Conservation (phyloP, 1,139 yeast species). For the Suhomyces bribrorum region DNA sequence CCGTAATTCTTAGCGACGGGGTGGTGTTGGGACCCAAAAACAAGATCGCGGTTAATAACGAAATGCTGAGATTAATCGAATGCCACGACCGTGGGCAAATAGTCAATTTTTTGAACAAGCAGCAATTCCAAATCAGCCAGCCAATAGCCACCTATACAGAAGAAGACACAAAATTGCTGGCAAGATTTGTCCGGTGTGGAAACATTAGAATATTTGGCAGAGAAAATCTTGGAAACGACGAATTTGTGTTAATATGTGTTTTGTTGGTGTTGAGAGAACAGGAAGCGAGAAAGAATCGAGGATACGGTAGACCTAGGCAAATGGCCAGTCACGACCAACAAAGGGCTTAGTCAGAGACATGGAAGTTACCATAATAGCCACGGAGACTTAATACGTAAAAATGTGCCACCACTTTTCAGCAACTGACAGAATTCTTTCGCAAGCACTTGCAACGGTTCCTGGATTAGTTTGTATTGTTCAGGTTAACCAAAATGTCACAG, state of each 20-base stretch:
- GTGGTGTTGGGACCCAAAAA: slow-evolving; percentile 13
- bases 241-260: slow-evolving; percentile 31
- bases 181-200: slow-evolving; percentile 30
- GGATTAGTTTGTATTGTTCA: no score
- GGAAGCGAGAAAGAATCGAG: slow-evolving; percentile 40
- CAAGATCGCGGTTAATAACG: slow-evolving; percentile 9
- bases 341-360: neutral
- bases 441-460: no score
- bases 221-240: slow-evolving; percentile 20
- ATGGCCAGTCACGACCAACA: neutral
- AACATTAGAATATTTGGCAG: slow-evolving; percentile 32
- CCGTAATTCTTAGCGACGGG: slow-evolving; percentile 29
- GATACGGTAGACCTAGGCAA: slow-evolving; percentile 28
- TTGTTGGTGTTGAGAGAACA: slow-evolving; percentile 41
- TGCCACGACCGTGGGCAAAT: slow-evolving; percentile 15
- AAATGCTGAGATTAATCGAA: slow-evolving; percentile 13
- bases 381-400: no score
- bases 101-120: slow-evolving; percentile 15
- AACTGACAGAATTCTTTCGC: no score
- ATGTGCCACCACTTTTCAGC: no score
- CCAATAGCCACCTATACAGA: slow-evolving; percentile 39
- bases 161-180: slow-evolving; percentile 28
- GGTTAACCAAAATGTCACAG: no score
- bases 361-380: no score
- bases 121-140: slow-evolving; percentile 22